Conservation (phyloP, 306 rosid species). For the Canavalia gladiata region DNA sequence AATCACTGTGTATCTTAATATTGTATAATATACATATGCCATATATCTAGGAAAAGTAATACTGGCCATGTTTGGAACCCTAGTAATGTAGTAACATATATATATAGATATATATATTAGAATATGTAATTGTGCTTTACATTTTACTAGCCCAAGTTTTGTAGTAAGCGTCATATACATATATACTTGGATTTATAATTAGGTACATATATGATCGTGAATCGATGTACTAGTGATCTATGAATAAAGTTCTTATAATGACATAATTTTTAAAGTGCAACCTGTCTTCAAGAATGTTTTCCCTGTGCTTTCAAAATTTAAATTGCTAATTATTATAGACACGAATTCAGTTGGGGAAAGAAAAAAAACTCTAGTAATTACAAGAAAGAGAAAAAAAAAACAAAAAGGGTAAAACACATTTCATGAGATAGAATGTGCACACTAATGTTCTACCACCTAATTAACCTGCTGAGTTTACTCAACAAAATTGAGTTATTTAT, state of each 20-base stretch:
- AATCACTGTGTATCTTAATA: constrained; percentile 34
- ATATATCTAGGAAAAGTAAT: constrained; percentile 36
- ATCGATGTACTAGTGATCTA: neutral
- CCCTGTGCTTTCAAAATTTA: neutral
- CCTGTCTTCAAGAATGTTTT: neutral
- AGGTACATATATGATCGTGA: neutral
- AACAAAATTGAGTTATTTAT: too few species aligned
- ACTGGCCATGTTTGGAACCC: constrained; percentile 38
- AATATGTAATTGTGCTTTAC: constrained; percentile 18
- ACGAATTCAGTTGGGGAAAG: too few species aligned
- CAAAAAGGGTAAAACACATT: too few species aligned
- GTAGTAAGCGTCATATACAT: neutral
- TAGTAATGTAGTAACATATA: constrained; percentile 23
- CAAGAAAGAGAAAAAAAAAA: too few species aligned
- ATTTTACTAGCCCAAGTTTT: neutral
- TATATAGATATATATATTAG: constrained; percentile 22
- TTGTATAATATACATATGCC: constrained; percentile 39
- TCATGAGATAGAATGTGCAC: too few species aligned
- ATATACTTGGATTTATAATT: neutral
- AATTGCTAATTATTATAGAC: too few species aligned
- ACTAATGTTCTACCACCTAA: too few species aligned
- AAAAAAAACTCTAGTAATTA: too few species aligned
- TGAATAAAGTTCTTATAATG: neutral
- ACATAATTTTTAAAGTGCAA: neutral
- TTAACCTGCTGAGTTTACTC: too few species aligned